phyloP scores from a whole-genome alignment of 2,329 filamentous ascomycete genomes.

The Kalmusia sp. region DNA sequence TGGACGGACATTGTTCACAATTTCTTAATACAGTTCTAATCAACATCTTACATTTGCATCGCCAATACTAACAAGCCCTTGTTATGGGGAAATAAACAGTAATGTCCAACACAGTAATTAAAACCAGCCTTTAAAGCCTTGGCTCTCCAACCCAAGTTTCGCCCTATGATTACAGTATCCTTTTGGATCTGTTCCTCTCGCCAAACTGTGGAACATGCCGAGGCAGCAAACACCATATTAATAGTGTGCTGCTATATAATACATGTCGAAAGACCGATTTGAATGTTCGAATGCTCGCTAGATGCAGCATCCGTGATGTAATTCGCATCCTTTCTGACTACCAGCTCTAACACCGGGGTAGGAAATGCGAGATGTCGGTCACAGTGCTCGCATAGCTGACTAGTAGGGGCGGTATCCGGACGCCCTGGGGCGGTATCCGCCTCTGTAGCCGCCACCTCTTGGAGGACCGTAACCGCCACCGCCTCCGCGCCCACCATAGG shows the following conservation, averaged over 20 bases:
- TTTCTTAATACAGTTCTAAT: no score
- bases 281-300: background rate
- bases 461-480: conserved; percentile 55
- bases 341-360: background rate
- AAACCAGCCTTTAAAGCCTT: background rate
- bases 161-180: background rate
- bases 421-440: conserved; percentile 46
- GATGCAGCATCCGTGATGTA: background rate
- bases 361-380: background rate
- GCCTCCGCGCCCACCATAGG: conserved; percentile 48
- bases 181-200: background rate
- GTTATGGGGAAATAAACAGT: background rate
- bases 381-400: background rate
- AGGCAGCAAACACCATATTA: background rate
- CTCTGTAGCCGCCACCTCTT: conserved; percentile 52
- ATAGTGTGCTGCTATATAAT: conserved; percentile 12
- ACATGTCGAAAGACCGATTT: conserved; percentile 11
- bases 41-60: no score
- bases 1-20: background rate
- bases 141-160: background rate
- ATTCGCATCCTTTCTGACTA: background rate
- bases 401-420: conserved; percentile 41
- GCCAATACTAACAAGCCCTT: background rate
- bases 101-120: background rate
- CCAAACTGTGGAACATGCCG: background rate